These are phyloP conservation scores for Onygenales sp. DNA, from an alignment of 2,329 filamentous ascomycete species.

Conservation along the genomic window DNA sequence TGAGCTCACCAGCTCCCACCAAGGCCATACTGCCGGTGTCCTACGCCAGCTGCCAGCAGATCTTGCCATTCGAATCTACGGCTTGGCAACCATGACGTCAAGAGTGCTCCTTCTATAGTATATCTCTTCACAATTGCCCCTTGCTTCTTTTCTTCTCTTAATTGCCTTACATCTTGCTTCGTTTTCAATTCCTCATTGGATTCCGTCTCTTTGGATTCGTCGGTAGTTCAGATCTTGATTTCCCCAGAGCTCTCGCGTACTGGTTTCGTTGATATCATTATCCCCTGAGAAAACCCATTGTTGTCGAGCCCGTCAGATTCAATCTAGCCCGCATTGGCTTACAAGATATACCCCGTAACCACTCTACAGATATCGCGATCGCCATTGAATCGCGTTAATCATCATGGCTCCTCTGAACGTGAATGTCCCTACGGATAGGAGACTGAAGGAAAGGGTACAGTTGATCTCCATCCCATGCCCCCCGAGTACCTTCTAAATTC, in stretches of 20 bases:
- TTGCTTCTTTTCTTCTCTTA: not conserved
- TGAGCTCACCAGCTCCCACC: not conserved
- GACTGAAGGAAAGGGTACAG: conserved; percentile 62
- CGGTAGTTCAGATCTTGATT: too few relatives aligned
- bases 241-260: too few relatives aligned
- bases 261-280: too few relatives aligned
- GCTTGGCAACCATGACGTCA: conserved; percentile 2
- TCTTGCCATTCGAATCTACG: not conserved
- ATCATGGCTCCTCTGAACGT: conserved; percentile 37
- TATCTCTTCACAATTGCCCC: not conserved
- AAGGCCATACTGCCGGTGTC: not conserved
- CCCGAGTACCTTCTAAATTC: not conserved
- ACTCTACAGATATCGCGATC: not conserved
- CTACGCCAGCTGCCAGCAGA: not conserved
- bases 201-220: too few relatives aligned
- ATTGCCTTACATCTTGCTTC: not conserved
- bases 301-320: too few relatives aligned
- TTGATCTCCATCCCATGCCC: not conserved
- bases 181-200: not conserved
- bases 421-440: conserved; percentile 63
- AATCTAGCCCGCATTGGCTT: not conserved
- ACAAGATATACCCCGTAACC: not conserved
- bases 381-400: not conserved
- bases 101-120: not conserved
- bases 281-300: too few relatives aligned